Percentiles rank a stretch among this genome's conserved stretches.
Evolutionary conservation across 805 yeast genomes (phyloP).

Genomic region (Suhomyces emberorum): DNA sequence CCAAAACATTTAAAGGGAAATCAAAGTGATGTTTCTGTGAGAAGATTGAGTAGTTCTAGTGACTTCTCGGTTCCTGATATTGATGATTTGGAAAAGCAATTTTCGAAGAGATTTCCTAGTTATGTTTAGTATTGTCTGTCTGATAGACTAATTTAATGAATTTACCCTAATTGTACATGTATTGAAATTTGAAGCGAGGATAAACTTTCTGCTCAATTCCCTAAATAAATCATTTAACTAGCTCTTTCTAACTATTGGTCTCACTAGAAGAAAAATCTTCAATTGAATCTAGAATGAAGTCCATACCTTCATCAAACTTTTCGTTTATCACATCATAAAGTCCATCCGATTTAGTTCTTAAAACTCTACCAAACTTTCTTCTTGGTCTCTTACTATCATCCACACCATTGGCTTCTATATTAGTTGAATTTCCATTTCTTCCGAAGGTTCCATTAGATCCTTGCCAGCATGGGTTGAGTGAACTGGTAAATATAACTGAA

Average conservation of each 20-base stretch:
- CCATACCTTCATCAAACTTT: slow-evolving; percentile 80
- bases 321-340: slow-evolving; percentile 75
- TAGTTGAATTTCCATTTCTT: slow-evolving; percentile 14
- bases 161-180: background rate
- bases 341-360: slow-evolving; percentile 70
- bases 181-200: too few species aligned
- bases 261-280: slow-evolving; percentile 46
- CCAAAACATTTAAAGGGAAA: slow-evolving; percentile 48
- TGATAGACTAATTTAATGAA: too few species aligned
- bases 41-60: slow-evolving; percentile 35
- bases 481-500: slow-evolving; percentile 76
- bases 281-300: slow-evolving; percentile 74
- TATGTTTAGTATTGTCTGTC: slow-evolving; percentile 43
- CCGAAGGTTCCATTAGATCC: slow-evolving; percentile 31
- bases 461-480: slow-evolving; percentile 80
- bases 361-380: slow-evolving; percentile 85
- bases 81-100: slow-evolving; percentile 57
- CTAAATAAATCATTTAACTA: too few species aligned
- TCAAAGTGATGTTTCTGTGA: slow-evolving; percentile 10
- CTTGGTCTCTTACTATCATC: slow-evolving; percentile 67
- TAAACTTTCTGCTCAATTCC: too few species aligned
- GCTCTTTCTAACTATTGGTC: too few species aligned
- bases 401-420: slow-evolving; percentile 13
- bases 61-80: slow-evolving; percentile 49
- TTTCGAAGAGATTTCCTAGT: slow-evolving; percentile 60